phyloP scores from a whole-genome alignment of 2,329 filamentous ascomycete species.

The Coniochaeta ligniaria region DNA sequence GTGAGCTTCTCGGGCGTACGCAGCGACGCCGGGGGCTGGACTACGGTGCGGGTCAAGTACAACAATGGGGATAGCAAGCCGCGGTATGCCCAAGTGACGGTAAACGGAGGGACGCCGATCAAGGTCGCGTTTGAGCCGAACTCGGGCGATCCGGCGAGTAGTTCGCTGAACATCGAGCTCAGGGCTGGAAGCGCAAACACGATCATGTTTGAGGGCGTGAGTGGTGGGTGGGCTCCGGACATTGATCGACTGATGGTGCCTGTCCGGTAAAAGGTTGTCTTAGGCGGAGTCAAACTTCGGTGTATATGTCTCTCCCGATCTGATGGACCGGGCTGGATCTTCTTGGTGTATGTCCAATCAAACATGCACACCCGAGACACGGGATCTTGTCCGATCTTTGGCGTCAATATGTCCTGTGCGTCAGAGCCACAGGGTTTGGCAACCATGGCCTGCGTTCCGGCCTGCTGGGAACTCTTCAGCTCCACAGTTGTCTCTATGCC shows the following conservation, averaged over 20 bases:
- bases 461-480: background rate
- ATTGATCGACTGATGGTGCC: constrained; percentile 49
- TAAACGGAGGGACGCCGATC: constrained; percentile 43
- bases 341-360: background rate
- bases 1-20: constrained; percentile 39
- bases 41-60: constrained; percentile 49
- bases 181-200: constrained; percentile 38
- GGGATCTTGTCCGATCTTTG: background rate
- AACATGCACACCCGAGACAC: background rate
- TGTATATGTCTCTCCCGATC: background rate
- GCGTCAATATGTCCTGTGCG: background rate
- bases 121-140: constrained; percentile 49
- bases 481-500: background rate
- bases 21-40: constrained; percentile 32
- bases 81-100: constrained; percentile 44
- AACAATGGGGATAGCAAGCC: constrained; percentile 46
- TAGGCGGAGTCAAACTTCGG: background rate
- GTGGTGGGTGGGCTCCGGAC: constrained; percentile 38
- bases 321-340: background rate
- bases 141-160: constrained; percentile 33
- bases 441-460: background rate
- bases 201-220: constrained; percentile 34
- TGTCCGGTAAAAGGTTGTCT: constrained; percentile 7
- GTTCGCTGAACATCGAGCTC: constrained; percentile 39
- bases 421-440: background rate